A percentile compares a stretch with the other conserved stretches of the same genome.
Conservation (phyloP, 257 asterid genomes). For the Solanum paucissectum region DNA sequence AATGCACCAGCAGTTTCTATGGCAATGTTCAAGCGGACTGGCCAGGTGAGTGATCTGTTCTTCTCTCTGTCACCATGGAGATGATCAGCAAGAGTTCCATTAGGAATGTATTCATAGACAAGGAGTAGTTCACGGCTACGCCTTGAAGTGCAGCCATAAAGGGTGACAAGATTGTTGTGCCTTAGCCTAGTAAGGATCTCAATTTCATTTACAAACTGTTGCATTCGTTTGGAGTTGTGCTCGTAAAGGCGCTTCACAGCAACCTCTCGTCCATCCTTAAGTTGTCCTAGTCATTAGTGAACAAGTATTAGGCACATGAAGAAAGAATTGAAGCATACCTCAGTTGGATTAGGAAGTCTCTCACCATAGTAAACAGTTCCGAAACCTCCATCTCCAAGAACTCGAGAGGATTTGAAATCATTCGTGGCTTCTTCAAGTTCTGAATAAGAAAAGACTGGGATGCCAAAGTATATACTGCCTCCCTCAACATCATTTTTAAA, state of each 20-base stretch:
- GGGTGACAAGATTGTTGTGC: background rate
- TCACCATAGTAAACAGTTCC: slow-evolving; percentile 4
- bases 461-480: background rate
- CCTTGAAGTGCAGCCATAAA: slow-evolving; percentile 1
- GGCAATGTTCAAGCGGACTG: background rate
- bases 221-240: background rate
- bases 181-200: slow-evolving; percentile 6
- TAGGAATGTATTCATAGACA: background rate
- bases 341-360: background rate
- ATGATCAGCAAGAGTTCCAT: slow-evolving; percentile 2
- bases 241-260: background rate
- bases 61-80: background rate
- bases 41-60: background rate
- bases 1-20: background rate
- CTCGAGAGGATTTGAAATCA: background rate
- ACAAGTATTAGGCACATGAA: background rate
- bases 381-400: slow-evolving; percentile 3
- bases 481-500: background rate
- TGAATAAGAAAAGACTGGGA: background rate
- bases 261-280: slow-evolving; percentile 3
- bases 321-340: background rate
- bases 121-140: background rate
- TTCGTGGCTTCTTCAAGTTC: background rate
- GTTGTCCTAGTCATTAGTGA: background rate
- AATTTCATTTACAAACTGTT: slow-evolving; percentile 1